phyloP scores from a whole-genome alignment of 257 asterid genomes.

The Nicotiana paniculata region DNA sequence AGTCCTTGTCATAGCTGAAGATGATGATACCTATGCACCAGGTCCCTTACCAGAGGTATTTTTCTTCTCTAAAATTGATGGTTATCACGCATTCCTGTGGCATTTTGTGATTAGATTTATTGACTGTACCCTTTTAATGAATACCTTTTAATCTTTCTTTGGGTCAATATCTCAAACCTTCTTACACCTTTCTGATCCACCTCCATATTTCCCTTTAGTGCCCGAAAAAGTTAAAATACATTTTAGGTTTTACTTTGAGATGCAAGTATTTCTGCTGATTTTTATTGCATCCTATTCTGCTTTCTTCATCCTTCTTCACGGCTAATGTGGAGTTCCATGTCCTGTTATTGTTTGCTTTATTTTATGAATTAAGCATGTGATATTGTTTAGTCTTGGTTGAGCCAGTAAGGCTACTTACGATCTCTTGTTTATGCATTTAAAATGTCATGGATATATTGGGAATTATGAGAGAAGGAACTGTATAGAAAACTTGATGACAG shows the following conservation, averaged over 20 bases:
- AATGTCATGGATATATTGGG: neutral
- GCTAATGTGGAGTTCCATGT: neutral
- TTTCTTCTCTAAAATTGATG: constrained; percentile 18
- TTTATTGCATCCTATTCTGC: neutral
- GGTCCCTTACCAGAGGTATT: constrained; percentile 77
- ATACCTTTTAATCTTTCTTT: neutral
- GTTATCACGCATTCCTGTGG: neutral
- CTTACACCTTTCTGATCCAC: neutral
- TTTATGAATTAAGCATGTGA: neutral
- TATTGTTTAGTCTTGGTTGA: neutral
- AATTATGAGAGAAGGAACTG: neutral
- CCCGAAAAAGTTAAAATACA: neutral
- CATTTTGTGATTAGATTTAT: neutral
- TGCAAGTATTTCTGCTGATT: neutral
- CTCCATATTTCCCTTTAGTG: neutral
- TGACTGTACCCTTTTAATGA: neutral
- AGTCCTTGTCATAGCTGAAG: constrained; percentile 95
- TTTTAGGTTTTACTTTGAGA: neutral
- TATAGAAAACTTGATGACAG: neutral
- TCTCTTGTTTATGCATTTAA: neutral
- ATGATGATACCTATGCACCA: constrained; percentile 96
- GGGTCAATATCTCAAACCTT: neutral
- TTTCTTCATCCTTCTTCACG: neutral
- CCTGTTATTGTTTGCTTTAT: neutral
- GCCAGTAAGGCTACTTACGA: neutral